Conservation (phyloP, 345 rosid species). For the Populus alba region DNA sequence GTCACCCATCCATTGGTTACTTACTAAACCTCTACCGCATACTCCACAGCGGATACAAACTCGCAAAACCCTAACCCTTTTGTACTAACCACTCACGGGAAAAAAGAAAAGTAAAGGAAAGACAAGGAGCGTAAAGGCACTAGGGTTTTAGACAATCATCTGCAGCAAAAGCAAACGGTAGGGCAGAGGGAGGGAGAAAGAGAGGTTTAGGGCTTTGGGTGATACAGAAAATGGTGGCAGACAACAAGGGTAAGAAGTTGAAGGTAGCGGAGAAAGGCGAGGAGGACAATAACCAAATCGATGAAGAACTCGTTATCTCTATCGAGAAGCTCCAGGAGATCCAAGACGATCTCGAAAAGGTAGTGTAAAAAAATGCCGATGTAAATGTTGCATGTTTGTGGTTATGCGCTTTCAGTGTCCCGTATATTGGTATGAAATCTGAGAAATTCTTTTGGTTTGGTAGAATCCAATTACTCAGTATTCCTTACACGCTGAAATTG, state of each 20-base stretch:
- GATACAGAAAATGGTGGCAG: slow-evolving; percentile 56
- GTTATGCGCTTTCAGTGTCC: background rate
- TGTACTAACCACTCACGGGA: slow-evolving; percentile 13
- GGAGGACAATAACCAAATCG: slow-evolving; percentile 68
- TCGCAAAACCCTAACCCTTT: slow-evolving; percentile 65
- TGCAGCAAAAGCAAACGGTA: background rate
- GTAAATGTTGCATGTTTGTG: background rate
- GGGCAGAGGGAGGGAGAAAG: background rate
- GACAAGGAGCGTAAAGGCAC: background rate
- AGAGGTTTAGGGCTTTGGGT: background rate
- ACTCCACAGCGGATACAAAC: slow-evolving; percentile 28
- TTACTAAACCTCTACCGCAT: background rate
- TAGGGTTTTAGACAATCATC: slow-evolving; percentile 52
- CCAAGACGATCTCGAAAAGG: slow-evolving; percentile 98
- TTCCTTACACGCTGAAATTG: background rate
- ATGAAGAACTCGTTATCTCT: slow-evolving; percentile 72
- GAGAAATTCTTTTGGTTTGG: background rate
- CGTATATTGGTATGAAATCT: background rate
- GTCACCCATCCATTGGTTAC: slow-evolving; percentile 13
- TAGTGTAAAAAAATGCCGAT: background rate
- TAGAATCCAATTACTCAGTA: background rate
- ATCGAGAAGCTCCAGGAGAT: slow-evolving; percentile 96
- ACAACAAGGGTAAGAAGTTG: slow-evolving; percentile 83
- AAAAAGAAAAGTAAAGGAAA: background rate
- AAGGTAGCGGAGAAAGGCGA: slow-evolving; percentile 56